Percentiles rank a stretch among this genome's conserved stretches.
Conservation (phyloP, 2,329 filamentous ascomycete species). For the Talaromyces pinophilus region DNA sequence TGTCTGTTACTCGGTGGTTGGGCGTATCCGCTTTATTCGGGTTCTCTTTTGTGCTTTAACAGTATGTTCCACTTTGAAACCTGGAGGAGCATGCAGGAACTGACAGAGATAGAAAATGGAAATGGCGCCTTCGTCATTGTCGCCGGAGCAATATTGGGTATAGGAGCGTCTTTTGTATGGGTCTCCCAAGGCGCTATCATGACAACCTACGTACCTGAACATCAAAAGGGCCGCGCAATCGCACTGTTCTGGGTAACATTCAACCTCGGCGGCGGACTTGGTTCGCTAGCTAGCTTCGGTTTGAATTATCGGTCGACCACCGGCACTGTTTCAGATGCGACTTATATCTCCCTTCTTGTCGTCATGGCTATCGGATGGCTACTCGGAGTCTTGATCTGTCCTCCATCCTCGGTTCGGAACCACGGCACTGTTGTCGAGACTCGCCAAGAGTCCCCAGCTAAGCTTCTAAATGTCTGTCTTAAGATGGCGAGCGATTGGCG, state of each 20-base stretch:
- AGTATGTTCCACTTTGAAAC: conserved; percentile 15
- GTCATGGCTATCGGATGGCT: conserved; percentile 54
- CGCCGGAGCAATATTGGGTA: conserved; percentile 48
- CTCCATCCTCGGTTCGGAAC: conserved; percentile 47
- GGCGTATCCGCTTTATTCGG: conserved; percentile 42
- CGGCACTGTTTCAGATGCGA: conserved; percentile 52
- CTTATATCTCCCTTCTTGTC: conserved; percentile 53
- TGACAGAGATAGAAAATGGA: conserved; percentile 2
- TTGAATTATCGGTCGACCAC: conserved; percentile 46
- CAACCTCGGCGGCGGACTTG: conserved; percentile 50
- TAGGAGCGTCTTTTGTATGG: conserved; percentile 42
- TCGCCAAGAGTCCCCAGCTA: background rate
- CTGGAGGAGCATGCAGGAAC: background rate
- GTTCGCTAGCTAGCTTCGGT: conserved; percentile 48
- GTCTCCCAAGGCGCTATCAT: conserved; percentile 50
- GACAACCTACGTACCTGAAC: conserved; percentile 50
- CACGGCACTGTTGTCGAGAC: conserved; percentile 30
- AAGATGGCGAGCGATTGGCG: conserved; percentile 47
- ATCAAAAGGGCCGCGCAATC: conserved; percentile 38
- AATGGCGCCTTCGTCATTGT: conserved; percentile 43
- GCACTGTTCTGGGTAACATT: conserved; percentile 49
- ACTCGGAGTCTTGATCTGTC: conserved; percentile 52
- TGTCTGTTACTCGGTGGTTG: conserved; percentile 42
- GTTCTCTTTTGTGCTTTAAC: conserved; percentile 39
- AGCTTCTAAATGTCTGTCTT: conserved; percentile 24